phyloP scores from a whole-genome alignment of 768 basidiomycete species.

The Panellus pusillus region DNA sequence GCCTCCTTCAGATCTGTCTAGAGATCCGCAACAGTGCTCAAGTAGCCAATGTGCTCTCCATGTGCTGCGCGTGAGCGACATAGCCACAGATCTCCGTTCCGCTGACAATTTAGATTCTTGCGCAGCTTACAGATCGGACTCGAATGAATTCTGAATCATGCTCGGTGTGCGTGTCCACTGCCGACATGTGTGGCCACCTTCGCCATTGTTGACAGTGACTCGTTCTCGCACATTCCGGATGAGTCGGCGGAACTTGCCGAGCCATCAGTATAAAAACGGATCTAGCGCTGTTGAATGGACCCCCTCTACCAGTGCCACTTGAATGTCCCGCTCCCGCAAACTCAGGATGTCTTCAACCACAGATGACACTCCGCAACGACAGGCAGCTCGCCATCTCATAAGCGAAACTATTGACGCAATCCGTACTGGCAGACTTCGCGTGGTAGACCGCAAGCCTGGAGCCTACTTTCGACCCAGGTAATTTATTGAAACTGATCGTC shows the following conservation, averaged over 20 bases:
- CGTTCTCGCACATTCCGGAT: slow-evolving; percentile 18
- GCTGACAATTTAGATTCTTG: too few relatives aligned
- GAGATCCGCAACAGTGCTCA: too few relatives aligned
- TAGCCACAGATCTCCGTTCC: too few relatives aligned
- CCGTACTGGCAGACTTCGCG: slow-evolving; percentile 1
- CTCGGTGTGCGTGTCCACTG: too few relatives aligned
- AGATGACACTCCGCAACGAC: background rate
- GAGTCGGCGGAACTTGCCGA: slow-evolving; percentile 15
- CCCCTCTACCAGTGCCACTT: background rate
- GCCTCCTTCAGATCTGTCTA: too few relatives aligned
- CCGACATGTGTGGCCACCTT: too few relatives aligned
- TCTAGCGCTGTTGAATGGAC: background rate
- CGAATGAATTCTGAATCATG: too few relatives aligned
- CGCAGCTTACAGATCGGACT: too few relatives aligned
- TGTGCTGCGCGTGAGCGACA: too few relatives aligned
- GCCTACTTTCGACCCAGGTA: slow-evolving; percentile 7
- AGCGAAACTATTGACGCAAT: background rate
- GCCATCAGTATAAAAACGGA: slow-evolving; percentile 10
- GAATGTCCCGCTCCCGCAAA: slow-evolving; percentile 12
- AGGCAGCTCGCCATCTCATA: background rate
- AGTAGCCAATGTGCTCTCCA: too few relatives aligned
- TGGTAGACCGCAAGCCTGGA: background rate
- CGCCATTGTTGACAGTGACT: slow-evolving; percentile 4
- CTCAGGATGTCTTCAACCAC: slow-evolving; percentile 3
- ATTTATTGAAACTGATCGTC: background rate